Percentiles rank a stretch among this genome's conserved stretches.
These are phyloP conservation scores for Lathyrus tuberosus DNA, from an alignment of 306 rosid genomes.

Conservation along the genomic window DNA sequence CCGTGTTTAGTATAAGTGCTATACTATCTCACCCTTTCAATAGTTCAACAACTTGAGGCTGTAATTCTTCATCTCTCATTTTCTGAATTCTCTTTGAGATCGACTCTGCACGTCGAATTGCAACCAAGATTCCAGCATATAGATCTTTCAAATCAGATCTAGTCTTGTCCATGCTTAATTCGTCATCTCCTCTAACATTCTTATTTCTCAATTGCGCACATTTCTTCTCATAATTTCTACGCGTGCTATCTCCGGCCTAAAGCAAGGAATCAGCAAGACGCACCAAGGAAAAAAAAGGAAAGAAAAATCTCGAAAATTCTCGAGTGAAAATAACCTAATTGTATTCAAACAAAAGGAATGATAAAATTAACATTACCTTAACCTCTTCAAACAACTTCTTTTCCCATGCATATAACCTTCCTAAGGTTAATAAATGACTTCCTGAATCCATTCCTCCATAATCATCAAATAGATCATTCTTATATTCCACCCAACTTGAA, in stretches of 20 bases:
- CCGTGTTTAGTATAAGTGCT: constrained; percentile 32
- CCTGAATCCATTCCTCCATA: constrained; percentile 91
- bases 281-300: not conserved
- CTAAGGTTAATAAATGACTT: constrained; percentile 86
- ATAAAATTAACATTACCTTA: constrained; percentile 56
- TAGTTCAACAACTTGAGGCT: constrained; percentile 84
- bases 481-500: constrained; percentile 73
- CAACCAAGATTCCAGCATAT: constrained; percentile 85
- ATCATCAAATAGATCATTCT: constrained; percentile 82
- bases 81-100: constrained; percentile 82
- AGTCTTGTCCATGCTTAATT: constrained; percentile 64
- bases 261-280: constrained; percentile 34
- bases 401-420: constrained; percentile 94
- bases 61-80: constrained; percentile 88
- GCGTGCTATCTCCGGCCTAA: constrained; percentile 82
- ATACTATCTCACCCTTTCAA: constrained; percentile 75
- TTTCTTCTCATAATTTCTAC: constrained; percentile 80
- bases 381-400: constrained; percentile 95
- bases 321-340: too few relatives aligned
- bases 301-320: too few relatives aligned
- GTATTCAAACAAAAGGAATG: constrained; percentile 5
- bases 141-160: constrained; percentile 79
- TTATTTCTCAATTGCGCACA: constrained; percentile 69
- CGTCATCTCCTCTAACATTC: constrained; percentile 74
- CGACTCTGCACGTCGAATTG: constrained; percentile 88